Conservation (phyloP, 2,329 filamentous ascomycete species). For the Cordyceps javanica region DNA sequence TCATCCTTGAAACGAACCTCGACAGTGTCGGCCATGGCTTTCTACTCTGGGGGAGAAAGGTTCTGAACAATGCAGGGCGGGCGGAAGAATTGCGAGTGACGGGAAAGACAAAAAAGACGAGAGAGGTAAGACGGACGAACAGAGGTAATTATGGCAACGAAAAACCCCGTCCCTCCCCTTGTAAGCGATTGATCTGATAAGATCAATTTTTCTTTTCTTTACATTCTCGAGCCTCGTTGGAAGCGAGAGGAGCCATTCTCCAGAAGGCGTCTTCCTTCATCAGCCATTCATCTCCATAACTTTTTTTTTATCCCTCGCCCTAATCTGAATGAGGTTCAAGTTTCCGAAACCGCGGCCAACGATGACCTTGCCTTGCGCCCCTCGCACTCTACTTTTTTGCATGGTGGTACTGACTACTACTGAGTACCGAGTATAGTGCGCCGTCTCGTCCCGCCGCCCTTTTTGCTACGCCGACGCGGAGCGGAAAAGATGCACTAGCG, state of each 20-base stretch:
- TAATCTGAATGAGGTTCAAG: constrained; percentile 3
- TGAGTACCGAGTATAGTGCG: no score
- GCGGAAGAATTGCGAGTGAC: background rate
- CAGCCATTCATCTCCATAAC: background rate
- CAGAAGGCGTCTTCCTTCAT: background rate
- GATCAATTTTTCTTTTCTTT: background rate
- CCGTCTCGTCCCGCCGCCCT: no score
- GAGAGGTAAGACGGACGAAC: background rate
- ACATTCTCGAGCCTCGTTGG: background rate
- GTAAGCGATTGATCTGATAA: constrained; percentile 12
- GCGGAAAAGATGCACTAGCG: background rate
- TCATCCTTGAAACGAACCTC: constrained; percentile 7
- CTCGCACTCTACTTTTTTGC: background rate
- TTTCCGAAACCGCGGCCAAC: background rate
- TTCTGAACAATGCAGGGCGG: background rate
- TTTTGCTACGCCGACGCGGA: background rate
- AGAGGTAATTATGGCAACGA: background rate
- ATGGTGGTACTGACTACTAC: background rate
- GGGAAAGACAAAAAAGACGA: background rate
- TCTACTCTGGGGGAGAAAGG: no score
- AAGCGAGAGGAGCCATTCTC: background rate
- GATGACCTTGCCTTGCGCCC: background rate
- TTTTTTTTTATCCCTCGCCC: background rate
- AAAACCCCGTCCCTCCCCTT: no score
- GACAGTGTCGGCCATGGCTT: constrained; percentile 3